Percentiles rank a stretch among this genome's conserved stretches.
Conservation (phyloP, 2,329 filamentous ascomycete species). For the Talaromyces sp. region DNA sequence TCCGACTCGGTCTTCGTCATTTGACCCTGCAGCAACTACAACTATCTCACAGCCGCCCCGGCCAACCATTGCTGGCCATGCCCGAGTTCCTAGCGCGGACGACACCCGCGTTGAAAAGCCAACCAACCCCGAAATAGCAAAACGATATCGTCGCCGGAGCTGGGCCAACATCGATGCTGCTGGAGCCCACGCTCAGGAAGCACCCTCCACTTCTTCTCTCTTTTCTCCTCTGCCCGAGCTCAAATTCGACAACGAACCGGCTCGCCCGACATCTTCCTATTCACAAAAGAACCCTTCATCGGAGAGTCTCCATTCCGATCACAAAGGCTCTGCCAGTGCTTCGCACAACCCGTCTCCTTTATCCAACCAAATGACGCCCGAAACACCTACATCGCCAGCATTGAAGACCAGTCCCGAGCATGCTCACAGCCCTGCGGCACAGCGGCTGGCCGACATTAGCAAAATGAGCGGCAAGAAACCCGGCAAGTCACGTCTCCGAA, state of each 20-base stretch:
- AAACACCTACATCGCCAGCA: constrained; percentile 20
- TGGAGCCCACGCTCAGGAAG: constrained; percentile 30
- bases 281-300: constrained; percentile 52
- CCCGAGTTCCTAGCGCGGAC: constrained; percentile 60
- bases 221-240: constrained; percentile 30
- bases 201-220: constrained; percentile 26
- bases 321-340: background rate
- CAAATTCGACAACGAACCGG: constrained; percentile 20
- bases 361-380: constrained; percentile 65
- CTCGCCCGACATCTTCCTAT: constrained; percentile 33
- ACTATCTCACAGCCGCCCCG: constrained; percentile 25
- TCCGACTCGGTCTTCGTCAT: constrained; percentile 19
- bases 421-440: constrained; percentile 64
- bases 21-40: constrained; percentile 37
- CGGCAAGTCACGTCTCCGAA: constrained; percentile 78
- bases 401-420: background rate
- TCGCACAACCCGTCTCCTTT: constrained; percentile 59
- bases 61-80: constrained; percentile 44
- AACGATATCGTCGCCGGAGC: constrained; percentile 76
- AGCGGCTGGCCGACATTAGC: constrained; percentile 80
- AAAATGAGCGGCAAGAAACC: constrained; percentile 73
- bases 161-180: constrained; percentile 61
- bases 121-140: constrained; percentile 61
- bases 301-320: constrained; percentile 53
- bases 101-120: constrained; percentile 53